Conservation (phyloP, 768 basidiomycete genomes). For the Suillus discolor region DNA sequence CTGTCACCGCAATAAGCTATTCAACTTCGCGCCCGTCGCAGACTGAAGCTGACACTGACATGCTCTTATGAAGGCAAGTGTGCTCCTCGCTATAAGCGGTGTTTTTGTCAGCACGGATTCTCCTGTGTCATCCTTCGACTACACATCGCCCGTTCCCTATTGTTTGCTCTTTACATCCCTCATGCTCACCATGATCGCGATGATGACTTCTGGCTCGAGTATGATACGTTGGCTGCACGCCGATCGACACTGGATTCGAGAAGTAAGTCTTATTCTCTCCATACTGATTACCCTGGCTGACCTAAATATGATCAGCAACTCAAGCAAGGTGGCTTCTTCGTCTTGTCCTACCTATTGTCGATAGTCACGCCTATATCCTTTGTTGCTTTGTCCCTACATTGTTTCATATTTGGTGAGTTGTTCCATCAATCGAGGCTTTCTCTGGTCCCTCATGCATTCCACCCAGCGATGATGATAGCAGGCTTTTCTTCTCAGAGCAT, state of each 20-base stretch:
- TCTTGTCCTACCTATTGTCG: background rate
- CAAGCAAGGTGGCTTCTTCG: background rate
- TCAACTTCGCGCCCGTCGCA: background rate
- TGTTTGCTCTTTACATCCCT: background rate
- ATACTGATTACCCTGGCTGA: background rate
- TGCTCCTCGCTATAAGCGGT: background rate
- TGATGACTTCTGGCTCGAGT: background rate
- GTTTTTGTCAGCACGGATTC: background rate
- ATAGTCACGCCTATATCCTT: background rate
- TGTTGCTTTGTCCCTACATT: background rate
- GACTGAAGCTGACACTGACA: background rate
- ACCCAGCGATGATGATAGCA: background rate
- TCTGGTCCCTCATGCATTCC: background rate
- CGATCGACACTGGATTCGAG: background rate
- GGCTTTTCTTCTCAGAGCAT: background rate
- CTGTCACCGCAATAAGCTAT: background rate
- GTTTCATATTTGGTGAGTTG: background rate
- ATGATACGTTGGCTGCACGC: background rate
- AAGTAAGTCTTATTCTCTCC: background rate
- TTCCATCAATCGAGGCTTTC: background rate
- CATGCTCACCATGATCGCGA: background rate
- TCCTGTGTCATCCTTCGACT: background rate
- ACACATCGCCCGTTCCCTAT: background rate
- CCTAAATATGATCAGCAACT: background rate
- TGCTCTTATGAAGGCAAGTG: background rate